These are phyloP conservation scores for Lomentospora prolificans DNA, from an alignment of 2,329 filamentous ascomycete genomes.

Conservation along the genomic window DNA sequence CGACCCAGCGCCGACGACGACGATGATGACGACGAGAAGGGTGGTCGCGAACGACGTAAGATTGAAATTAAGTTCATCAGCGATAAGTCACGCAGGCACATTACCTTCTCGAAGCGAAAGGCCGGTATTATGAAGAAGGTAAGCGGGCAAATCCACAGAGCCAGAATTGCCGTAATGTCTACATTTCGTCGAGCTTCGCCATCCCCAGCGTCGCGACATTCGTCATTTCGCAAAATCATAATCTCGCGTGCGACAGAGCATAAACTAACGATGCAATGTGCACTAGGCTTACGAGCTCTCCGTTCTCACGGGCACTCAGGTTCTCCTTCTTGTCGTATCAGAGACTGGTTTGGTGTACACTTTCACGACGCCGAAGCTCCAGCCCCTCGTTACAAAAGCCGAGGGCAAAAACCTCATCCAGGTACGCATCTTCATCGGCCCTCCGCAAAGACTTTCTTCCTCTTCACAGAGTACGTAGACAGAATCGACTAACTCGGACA, in stretches of 20 bases:
- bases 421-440: slow-evolving; percentile 43
- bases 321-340: slow-evolving; percentile 89
- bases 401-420: slow-evolving; percentile 99
- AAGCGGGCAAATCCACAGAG: slow-evolving; percentile 23
- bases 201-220: no score
- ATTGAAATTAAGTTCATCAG: slow-evolving; percentile 99
- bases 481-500: background rate
- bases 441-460: slow-evolving; percentile 22
- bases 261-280: slow-evolving; percentile 10
- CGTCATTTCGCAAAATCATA: no score
- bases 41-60: slow-evolving; percentile 94
- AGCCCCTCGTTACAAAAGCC: slow-evolving; percentile 94
- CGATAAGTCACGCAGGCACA: slow-evolving; percentile 98
- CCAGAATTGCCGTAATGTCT: background rate
- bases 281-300: slow-evolving; percentile 88
- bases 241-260: no score
- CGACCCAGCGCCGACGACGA: slow-evolving; percentile 86
- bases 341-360: slow-evolving; percentile 97
- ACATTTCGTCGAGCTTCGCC: background rate
- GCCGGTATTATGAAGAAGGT: slow-evolving; percentile 99
- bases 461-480: background rate
- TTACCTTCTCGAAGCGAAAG: slow-evolving; percentile 99
- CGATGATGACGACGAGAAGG: slow-evolving; percentile 96
- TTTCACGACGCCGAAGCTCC: slow-evolving; percentile 95
- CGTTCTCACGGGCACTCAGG: slow-evolving; percentile 94